These are phyloP conservation scores for Trichosporon coremiiforme DNA, from an alignment of 1,284 basidiomycete species.

Conservation along the genomic window DNA sequence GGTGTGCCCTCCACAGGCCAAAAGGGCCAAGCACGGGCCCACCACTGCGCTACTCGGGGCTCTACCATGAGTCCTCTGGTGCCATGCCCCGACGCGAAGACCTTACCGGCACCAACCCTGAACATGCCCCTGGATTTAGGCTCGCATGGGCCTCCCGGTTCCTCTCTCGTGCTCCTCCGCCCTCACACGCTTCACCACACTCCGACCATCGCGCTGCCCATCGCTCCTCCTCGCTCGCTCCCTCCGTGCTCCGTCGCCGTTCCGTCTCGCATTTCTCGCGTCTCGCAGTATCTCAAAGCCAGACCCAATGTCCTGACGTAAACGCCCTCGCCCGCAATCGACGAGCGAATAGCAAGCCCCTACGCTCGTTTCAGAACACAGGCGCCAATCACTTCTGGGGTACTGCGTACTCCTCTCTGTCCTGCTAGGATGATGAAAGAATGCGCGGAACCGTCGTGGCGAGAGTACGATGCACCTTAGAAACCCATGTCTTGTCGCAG, in stretches of 20 bases:
- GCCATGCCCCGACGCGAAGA: not conserved
- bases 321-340: not conserved
- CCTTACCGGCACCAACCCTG: not conserved
- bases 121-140: not conserved
- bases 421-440: not conserved
- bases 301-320: not conserved
- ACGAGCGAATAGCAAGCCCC: not conserved
- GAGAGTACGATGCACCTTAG: not conserved
- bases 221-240: not conserved
- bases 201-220: not conserved
- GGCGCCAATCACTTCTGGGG: not conserved
- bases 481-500: not conserved
- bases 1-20: not conserved
- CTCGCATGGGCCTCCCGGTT: constrained; percentile 9
- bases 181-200: not conserved
- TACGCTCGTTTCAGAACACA: not conserved
- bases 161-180: not conserved
- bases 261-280: not conserved
- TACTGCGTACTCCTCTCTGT: not conserved
- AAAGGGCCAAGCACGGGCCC: not conserved
- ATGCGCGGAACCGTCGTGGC: not conserved
- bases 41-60: no score
- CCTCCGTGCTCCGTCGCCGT: not conserved
- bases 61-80: no score
- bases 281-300: no score